Evolutionary conservation across 2,329 filamentous ascomycete genomes (phyloP), one percentile per base, ranked within the genome.

Genomic region (Tolypocladium sp.): DNA sequence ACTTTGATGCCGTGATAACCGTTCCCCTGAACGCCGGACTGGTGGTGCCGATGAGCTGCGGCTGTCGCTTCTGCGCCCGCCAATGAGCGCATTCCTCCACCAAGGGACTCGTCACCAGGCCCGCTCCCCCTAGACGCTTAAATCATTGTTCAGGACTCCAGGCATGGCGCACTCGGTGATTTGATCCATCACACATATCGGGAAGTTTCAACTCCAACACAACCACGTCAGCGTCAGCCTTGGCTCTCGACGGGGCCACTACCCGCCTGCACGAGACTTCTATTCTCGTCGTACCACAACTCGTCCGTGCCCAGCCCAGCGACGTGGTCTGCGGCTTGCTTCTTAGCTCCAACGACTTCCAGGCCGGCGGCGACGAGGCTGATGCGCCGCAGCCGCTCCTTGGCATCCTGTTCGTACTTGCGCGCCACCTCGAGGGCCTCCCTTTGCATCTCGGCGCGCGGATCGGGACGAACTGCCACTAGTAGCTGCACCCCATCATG

Each of bases 321-420:
- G 56, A 60, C 56, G 4, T 35, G 27, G 20, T 58, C 60, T 7
- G 57, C 40, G 2, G 58, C 44, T 17, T 61, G 52, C 57, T 66
- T 68, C 62, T 67, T 70, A 9, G 46, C 57, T 20, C 65, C 64
- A 2, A 62, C 57, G 12, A 92, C 80, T 64, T 95, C 90, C 35
- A 97, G 77, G 9, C 90, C 89, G 0, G 91, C 88, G 35, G 87
- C 83, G 5, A 87, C 72, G 61, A 96, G 83, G 64, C 89, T 91
- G 68, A 96, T 86, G 54, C 89, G 85, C 57, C 92, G 80, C 57
- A 97, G 79, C 51, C 91, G 85, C 64, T 95, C 81, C 57, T 90
- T 81, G 7, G 92, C 85, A 62, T 91, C 88, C 56, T 83, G 82
- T 67, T 92, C 87, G 67, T 94, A 94, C 35, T 82, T 80, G 58